Evolutionary conservation across 164 flowering plant genomes (phyloP), one percentile per base, ranked within the genome.

Genomic region (Paratinospora sagittata): DNA sequence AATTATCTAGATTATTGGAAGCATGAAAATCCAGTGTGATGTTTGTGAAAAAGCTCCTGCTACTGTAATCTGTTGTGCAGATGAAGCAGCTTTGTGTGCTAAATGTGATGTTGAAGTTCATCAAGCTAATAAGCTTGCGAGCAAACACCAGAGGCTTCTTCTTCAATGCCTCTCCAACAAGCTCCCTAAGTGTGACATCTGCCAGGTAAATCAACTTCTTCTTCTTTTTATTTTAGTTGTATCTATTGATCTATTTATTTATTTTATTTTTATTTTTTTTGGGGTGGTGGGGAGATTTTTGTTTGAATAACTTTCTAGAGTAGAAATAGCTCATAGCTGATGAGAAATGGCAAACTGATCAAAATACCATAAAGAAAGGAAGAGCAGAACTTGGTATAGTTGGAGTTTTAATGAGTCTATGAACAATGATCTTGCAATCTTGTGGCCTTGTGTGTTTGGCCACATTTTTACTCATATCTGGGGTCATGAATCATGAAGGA

Each of bases 1-100:
- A n/a, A n/a, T n/a, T 33, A 23, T 19, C 2, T 64, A 33, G 7
- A 60, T 24, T 8, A 33, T 19, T 64, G 66, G 16, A 27, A 69
- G 47, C 85, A 94, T 95, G 99, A 95, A 91, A 75, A 91, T 95
- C 30, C 97, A 91, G 81, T 95, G 99, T 76, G 98, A 95, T 84
- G 97, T 91, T 64, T 95, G 99, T 75, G 99, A 95, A 85, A 95
- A 74, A 69, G 94, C 90, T 68, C 89, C 85, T 13, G 99, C 99
- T 3, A 89, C 97, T 0, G 87, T 95, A 80, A 91, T 95, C 12
- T 95, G 99, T 71, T 92, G 98, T 66, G 99, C 99, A 0, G 99
- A 95, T 70, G 99, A 95, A 76, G 99, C 98, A 0, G 99, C 99
- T 5, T 79, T 95, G 69, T 92, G 98, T 69, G 87, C 85, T 0